These are phyloP conservation scores for Phtheirospermum japonicum DNA, from an alignment of 257 asterid species.

Conservation along the genomic window DNA sequence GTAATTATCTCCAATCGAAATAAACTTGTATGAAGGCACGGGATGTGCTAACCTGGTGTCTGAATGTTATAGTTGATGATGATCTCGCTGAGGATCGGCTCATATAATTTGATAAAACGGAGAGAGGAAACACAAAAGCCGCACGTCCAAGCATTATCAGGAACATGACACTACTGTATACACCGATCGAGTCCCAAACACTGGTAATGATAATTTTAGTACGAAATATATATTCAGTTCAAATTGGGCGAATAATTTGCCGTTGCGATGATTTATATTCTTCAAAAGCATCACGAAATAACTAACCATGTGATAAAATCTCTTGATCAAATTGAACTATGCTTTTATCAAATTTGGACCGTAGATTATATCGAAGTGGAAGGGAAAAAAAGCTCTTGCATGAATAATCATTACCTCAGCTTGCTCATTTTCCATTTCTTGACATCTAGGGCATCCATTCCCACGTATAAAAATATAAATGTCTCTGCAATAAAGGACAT, in stretches of 20 bases:
- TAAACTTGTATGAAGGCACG: too few species aligned
- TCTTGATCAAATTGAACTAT: too few species aligned
- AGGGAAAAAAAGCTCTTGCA: not conserved
- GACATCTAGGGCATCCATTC: constrained; percentile 88
- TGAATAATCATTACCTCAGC: constrained; percentile 45
- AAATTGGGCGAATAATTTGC: not conserved
- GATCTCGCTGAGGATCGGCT: constrained; percentile 52
- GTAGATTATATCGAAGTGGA: not conserved
- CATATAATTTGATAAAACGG: constrained; percentile 67
- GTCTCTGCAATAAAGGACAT: constrained; percentile 92
- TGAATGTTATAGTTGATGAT: constrained; percentile 44
- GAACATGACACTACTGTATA: constrained; percentile 53
- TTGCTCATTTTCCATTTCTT: constrained; percentile 84
- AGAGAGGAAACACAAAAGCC: constrained; percentile 89
- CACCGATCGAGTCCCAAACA: constrained; percentile 44
- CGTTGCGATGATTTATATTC: too few species aligned
- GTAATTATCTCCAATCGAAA: too few species aligned
- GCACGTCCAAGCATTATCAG: constrained; percentile 82
- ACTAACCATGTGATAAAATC: too few species aligned
- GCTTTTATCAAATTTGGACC: too few species aligned
- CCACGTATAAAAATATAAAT: constrained; percentile 86
- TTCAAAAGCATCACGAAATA: too few species aligned
- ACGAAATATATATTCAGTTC: not conserved
- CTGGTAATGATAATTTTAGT: constrained; percentile 37
- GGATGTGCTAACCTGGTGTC: constrained; percentile 61